phyloP scores from a whole-genome alignment of 2,329 filamentous ascomycete genomes.

The Acrodontium crateriforme region DNA sequence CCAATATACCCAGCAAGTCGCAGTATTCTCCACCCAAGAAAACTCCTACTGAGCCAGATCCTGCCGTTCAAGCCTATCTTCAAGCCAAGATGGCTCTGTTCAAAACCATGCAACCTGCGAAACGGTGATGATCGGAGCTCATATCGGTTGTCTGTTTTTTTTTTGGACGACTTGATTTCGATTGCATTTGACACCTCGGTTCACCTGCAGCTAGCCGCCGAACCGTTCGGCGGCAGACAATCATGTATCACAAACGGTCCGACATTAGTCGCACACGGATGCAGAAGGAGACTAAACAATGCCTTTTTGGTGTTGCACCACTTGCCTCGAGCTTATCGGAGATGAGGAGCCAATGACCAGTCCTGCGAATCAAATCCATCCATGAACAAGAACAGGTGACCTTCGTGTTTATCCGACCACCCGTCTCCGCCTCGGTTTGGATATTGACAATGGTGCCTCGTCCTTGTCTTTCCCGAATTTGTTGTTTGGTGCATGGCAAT shows the following conservation, averaged over 20 bases:
- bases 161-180: neutral
- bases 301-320: neutral
- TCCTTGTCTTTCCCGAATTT: too few species aligned
- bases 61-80: slow-evolving; percentile 22
- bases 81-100: slow-evolving; percentile 23
- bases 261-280: neutral
- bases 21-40: neutral
- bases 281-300: neutral
- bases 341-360: too few species aligned
- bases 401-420: too few species aligned
- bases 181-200: neutral
- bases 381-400: too few species aligned
- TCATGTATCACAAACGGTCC: neutral
- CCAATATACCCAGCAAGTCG: slow-evolving; percentile 11
- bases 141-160: neutral
- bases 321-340: neutral
- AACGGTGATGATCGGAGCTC: slow-evolving; percentile 1
- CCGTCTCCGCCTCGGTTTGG: too few species aligned
- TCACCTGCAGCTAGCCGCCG: neutral
- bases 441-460: too few species aligned
- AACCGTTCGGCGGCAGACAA: too few species aligned
- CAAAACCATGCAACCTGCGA: slow-evolving; percentile 7
- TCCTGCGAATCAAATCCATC: too few species aligned
- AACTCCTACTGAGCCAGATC: slow-evolving; percentile 6
- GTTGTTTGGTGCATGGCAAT: too few species aligned